Evolutionary conservation across 768 basidiomycete species (phyloP).

Genomic region (Floccularia luteovirens): DNA sequence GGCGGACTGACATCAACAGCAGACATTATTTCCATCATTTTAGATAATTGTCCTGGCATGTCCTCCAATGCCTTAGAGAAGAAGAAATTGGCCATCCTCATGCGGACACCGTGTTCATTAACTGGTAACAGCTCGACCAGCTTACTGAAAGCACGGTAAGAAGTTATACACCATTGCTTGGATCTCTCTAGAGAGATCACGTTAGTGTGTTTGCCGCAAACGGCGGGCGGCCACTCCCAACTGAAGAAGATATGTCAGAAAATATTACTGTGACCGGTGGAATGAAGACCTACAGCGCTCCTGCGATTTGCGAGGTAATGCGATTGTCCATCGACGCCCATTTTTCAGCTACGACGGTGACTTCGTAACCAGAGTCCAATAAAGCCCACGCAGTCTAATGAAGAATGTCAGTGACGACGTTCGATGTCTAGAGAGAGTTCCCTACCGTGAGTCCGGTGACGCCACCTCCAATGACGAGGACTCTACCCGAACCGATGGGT

Average conservation of each 20-base stretch:
- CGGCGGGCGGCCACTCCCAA: slow-evolving; percentile 31
- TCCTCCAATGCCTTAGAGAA: slow-evolving; percentile 18
- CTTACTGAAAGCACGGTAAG: slow-evolving; percentile 22
- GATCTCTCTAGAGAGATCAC: slow-evolving; percentile 21
- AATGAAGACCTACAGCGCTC: slow-evolving; percentile 15
- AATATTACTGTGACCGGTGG: background rate
- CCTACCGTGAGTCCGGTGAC: background rate
- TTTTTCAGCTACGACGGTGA: slow-evolving; percentile 20
- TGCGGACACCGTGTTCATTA: slow-evolving; percentile 21
- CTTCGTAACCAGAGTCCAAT: slow-evolving; percentile 26
- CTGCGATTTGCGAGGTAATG: slow-evolving; percentile 17
- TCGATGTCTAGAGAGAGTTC: background rate
- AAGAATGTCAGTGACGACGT: background rate
- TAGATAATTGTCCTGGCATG: slow-evolving; percentile 16
- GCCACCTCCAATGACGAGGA: background rate
- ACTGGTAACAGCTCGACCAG: slow-evolving; percentile 11
- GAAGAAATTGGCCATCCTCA: slow-evolving; percentile 26
- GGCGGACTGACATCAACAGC: slow-evolving; percentile 3
- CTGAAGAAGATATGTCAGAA: slow-evolving; percentile 8
- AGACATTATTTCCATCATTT: slow-evolving; percentile 18
- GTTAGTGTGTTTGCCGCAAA: slow-evolving; percentile 29
- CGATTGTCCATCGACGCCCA: slow-evolving; percentile 12
- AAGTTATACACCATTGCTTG: slow-evolving; percentile 25
- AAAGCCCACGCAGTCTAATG: slow-evolving; percentile 20
- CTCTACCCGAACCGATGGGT: background rate